Evolutionary conservation across 2,329 filamentous ascomycete genomes (phyloP).

Genomic region (Eutypa lata): DNA sequence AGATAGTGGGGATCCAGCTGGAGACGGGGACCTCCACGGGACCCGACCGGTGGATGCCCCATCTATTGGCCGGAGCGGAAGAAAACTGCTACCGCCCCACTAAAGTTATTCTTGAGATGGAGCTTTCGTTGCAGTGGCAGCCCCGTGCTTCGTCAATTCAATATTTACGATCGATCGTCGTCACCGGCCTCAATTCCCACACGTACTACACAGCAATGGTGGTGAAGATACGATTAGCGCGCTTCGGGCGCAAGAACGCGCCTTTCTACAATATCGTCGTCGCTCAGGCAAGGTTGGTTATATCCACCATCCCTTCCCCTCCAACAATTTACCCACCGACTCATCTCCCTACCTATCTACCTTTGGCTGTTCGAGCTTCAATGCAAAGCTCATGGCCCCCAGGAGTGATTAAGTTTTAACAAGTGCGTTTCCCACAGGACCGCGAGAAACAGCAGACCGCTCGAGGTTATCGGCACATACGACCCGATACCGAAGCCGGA

Average conservation of each 20-base stretch:
- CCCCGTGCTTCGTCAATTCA: neutral
- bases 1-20: too few species aligned
- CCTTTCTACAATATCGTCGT: slow-evolving; percentile 98
- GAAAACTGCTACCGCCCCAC: slow-evolving; percentile 27
- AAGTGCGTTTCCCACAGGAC: slow-evolving; percentile 50
- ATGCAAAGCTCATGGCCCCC: too few species aligned
- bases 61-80: slow-evolving; percentile 29
- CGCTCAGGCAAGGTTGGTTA: slow-evolving; percentile 76
- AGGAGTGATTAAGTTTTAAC: too few species aligned
- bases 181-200: slow-evolving; percentile 1
- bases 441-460: slow-evolving; percentile 79
- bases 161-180: neutral
- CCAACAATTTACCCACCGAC: neutral
- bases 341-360: neutral
- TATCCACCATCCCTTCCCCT: neutral
- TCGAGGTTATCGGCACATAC: slow-evolving; percentile 88
- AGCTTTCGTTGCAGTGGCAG: too few species aligned
- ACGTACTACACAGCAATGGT: slow-evolving; percentile 61
- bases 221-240: slow-evolving; percentile 86
- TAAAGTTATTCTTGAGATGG: slow-evolving; percentile 26
- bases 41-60: too few species aligned
- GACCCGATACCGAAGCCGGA: slow-evolving; percentile 64
- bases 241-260: slow-evolving; percentile 83
- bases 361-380: too few species aligned
- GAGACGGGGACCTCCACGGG: too few species aligned